Percentiles rank a stretch among this genome's conserved stretches.
Evolutionary conservation across 169 alveolate species (phyloP).

Genomic region (Cryptosporidium canis): DNA sequence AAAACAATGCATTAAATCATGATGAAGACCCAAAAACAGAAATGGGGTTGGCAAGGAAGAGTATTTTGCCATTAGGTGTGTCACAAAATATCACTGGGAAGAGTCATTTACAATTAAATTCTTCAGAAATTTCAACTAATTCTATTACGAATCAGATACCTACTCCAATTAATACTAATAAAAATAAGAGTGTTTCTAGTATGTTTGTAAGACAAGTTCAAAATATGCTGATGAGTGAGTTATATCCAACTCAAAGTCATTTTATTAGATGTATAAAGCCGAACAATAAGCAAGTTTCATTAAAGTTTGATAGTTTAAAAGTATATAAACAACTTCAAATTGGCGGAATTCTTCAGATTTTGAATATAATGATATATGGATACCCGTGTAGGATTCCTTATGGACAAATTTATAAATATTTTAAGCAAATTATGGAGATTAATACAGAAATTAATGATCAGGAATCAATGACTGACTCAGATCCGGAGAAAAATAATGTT

Average conservation of each 20-base stretch:
- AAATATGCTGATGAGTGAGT: constrained; percentile 73
- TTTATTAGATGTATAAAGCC: constrained; percentile 80
- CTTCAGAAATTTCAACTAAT: neutral
- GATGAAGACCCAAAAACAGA: neutral
- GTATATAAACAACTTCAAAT: constrained; percentile 77
- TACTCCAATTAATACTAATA: constrained; percentile 56
- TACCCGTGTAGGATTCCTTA: constrained; percentile 79
- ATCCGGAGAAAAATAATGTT: constrained; percentile 53
- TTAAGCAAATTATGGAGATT: constrained; percentile 69
- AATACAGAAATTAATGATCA: neutral
- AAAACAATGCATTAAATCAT: neutral
- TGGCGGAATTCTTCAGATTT: constrained; percentile 79
- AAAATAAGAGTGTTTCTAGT: constrained; percentile 57
- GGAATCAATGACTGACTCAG: neutral
- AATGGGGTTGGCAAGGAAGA: neutral
- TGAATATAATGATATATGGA: constrained; percentile 78
- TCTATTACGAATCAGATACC: constrained; percentile 20
- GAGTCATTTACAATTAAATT: neutral
- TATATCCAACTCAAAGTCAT: constrained; percentile 76
- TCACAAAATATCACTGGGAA: neutral
- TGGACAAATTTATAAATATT: constrained; percentile 73
- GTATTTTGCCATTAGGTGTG: neutral
- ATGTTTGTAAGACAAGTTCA: constrained; percentile 75
- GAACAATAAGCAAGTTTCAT: constrained; percentile 73
- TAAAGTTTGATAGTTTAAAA: constrained; percentile 73